Evolutionary conservation across 2,329 filamentous ascomycete genomes (phyloP), one percentile per base, ranked within the genome.

Genomic region (Penicillium sp.): DNA sequence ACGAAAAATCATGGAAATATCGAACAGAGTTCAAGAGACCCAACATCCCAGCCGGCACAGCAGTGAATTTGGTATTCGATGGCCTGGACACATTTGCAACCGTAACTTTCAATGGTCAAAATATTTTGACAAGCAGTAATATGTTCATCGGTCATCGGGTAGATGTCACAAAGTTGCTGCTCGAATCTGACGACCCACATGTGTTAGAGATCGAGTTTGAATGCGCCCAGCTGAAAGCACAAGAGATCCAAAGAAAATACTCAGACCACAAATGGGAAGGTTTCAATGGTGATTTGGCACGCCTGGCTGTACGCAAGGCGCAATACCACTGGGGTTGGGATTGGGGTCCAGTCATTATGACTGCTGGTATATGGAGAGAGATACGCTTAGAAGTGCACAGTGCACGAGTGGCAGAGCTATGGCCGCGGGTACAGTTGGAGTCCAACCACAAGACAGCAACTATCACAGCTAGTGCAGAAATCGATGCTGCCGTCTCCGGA

Each of bases 11-110:
- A 55, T 92, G 89, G 89, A 76, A 83, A 24, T 92, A 92, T 74
- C 81, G 76, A 88, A 85, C 3, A 79, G 71, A 6, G 89, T 93
- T 67, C 55, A 43, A 64, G 13, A 67, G 59, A 29, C 65, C 68
- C 18, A 47, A 73, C 2, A 76, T 80, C 2, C 83, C 83, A 10
- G 52, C 59, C 5, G 63, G 65, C 8, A 69, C 75, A 45, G 81
- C 80, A 56, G 81, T 83, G 0, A 79, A 89, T 1, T 71, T 93
- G 29, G 87, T 83, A 0, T 92, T 93, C 67, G 87, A 91, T 55
- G 90, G 90, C 0, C 78, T 94, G 46, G 90, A 94, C 70, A 94
- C 90, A 0, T 91, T 89, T 73, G 89, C 90, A 1, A 87, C 81
- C 0, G 89, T 92, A 28, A 75, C 79, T 34, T 76, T 94, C 18